Evolutionary conservation across 164 flowering plant genomes (phyloP), one percentile per base, ranked within the genome.

Genomic region (Cinnamomum micranthum): DNA sequence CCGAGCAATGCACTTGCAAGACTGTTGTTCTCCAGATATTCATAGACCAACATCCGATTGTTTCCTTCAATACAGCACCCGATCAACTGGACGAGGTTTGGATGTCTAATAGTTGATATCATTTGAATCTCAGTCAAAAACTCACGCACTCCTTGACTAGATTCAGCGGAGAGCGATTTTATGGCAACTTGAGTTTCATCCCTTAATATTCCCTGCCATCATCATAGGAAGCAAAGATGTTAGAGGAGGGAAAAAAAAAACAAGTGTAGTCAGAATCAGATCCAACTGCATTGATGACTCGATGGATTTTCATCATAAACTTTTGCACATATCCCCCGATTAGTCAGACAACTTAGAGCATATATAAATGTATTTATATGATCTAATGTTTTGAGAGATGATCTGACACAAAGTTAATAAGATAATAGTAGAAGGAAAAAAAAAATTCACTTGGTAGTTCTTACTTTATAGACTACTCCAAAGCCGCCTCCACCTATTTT

Each of bases 21-120:
- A 84, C 98, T 94, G 79, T 91, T 92, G 81, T 92, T 92, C 81
- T 90, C 94, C 83, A 90, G 52, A 82, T 82, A 92, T 79, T 91
- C 95, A 71, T 92, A 94, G 17, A 94, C 89, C 82, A 94, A 77
- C 69, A 94, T 86, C 65, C 98, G 82, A 72, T 85, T 77, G 62
- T 24, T 77, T 25, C 82, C 94, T 75, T 94, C 94, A 4, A 87
- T 78, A 73, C 97, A 94, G 65, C 95, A 92, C 2, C 98, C 98
- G 74, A 89, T 68, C 71, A 93, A 87, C 75, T 85, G 81, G 74
- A 94, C 94, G 41, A 94, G 94, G 74, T 92, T 92, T 65, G 90
- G 93, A 82, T 94, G 98, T 66, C 80, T 72, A 55, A 86, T 86
- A 60, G 80, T 87, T 59, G 95, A 88, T 65, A 94, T 89, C 86